A percentile compares a stretch with the other conserved stretches of the same genome.
Evolutionary conservation across 441 rosid genomes (phyloP).

Genomic region (Arabidopsis hybrid): DNA sequence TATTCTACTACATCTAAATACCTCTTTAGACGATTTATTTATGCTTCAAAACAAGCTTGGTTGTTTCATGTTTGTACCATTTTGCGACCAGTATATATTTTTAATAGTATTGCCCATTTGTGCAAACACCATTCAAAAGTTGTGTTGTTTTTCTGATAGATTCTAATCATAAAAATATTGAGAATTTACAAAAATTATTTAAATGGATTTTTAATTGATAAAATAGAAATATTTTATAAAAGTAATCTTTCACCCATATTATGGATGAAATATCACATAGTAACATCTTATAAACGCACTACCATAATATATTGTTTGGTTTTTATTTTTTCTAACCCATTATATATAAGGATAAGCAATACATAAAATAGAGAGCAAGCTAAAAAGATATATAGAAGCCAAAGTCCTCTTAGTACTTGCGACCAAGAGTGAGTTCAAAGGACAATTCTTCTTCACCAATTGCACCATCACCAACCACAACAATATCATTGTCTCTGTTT

Average conservation of each 20-base stretch:
- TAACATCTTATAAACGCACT: neutral
- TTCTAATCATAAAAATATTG: neutral
- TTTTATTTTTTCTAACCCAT: slow-evolving; percentile 21
- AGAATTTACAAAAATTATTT: neutral
- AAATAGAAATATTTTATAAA: neutral
- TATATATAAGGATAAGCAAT: slow-evolving; percentile 10
- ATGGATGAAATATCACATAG: neutral
- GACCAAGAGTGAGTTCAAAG: slow-evolving; percentile 64
- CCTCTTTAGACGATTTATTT: neutral
- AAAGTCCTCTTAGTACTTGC: slow-evolving; percentile 8
- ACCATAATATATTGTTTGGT: neutral
- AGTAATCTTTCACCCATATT: neutral
- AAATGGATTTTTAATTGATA: neutral
- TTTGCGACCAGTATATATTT: neutral
- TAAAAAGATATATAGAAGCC: slow-evolving; percentile 2
- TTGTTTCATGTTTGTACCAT: neutral
- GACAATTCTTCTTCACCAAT: slow-evolving; percentile 49
- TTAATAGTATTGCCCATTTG: too few relatives aligned
- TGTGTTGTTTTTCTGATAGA: too few relatives aligned
- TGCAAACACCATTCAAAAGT: too few relatives aligned
- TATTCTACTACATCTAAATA: too few relatives aligned
- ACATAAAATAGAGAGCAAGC: slow-evolving; percentile 21
- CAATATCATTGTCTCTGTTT: neutral
- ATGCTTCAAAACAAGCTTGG: neutral
- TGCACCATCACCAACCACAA: slow-evolving; percentile 9